Conservation (phyloP, 352 stramenopile species). For the Globisporangium perplexum region DNA sequence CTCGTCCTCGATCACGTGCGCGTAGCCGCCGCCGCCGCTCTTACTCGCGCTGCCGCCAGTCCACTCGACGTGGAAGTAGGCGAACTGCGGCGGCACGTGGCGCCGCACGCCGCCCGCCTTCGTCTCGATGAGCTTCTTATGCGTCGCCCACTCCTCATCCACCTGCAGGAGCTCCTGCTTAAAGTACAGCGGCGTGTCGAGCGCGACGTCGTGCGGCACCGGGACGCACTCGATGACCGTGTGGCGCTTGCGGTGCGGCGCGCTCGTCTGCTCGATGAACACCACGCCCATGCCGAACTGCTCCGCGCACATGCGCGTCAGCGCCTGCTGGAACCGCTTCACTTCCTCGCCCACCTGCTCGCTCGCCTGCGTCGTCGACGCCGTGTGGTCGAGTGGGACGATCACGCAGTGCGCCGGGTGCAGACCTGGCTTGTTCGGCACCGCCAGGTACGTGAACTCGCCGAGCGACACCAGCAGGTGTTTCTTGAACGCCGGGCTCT, state of each 20-base stretch:
- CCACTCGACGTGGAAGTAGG: constrained; percentile 87
- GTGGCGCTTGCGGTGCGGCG: constrained; percentile 52
- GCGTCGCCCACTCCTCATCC: constrained; percentile 72
- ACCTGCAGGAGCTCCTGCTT: constrained; percentile 79
- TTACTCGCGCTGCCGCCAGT: background rate
- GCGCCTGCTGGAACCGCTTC: constrained; percentile 51
- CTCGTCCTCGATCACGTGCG: constrained; percentile 80
- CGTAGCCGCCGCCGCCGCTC: constrained; percentile 43
- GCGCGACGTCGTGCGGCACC: constrained; percentile 46
- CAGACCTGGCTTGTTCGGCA: constrained; percentile 50
- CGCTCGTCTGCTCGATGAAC: constrained; percentile 77
- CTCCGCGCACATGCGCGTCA: constrained; percentile 49
- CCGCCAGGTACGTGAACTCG: constrained; percentile 65
- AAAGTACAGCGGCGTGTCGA: constrained; percentile 74
- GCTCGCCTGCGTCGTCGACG: constrained; percentile 47
- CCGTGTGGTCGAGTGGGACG: constrained; percentile 63
- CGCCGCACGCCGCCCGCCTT: constrained; percentile 49
- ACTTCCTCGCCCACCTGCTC: constrained; percentile 67
- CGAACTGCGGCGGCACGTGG: constrained; percentile 67
- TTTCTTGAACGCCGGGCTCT: constrained; percentile 71
- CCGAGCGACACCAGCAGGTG: constrained; percentile 76
- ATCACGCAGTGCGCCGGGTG: constrained; percentile 70
- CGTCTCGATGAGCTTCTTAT: constrained; percentile 81
- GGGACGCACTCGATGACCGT: constrained; percentile 80
- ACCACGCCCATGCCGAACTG: constrained; percentile 55